These are phyloP conservation scores for Primulina eburnea DNA, from an alignment of 257 asterid species.

Conservation along the genomic window DNA sequence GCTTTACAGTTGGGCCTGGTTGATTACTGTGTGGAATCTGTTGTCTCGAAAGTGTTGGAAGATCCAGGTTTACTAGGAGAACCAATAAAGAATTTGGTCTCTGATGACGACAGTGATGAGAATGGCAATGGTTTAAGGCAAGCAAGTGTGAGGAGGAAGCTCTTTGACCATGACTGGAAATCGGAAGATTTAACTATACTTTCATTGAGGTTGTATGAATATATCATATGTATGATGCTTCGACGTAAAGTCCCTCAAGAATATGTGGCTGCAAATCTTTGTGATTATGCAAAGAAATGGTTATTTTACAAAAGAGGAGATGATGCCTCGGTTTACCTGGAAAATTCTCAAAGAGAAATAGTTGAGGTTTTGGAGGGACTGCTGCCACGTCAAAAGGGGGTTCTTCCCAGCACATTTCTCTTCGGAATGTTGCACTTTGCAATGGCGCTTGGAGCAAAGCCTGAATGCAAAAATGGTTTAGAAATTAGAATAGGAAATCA, in stretches of 20 bases:
- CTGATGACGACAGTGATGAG: constrained; percentile 35
- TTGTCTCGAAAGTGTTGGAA: constrained; percentile 40
- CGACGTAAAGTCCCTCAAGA: constrained; percentile 42
- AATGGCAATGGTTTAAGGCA: constrained; percentile 27
- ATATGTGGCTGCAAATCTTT: constrained; percentile 48
- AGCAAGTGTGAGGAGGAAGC: constrained; percentile 52
- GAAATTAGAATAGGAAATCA: constrained; percentile 71
- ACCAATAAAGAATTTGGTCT: constrained; percentile 26
- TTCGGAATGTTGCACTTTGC: constrained; percentile 57
- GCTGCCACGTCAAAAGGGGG: constrained; percentile 38
- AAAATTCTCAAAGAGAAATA: constrained; percentile 35
- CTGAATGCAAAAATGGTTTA: constrained; percentile 49
- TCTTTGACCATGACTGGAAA: constrained; percentile 49
- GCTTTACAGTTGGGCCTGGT: constrained; percentile 48
- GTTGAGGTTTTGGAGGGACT: constrained; percentile 56
- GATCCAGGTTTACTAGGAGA: constrained; percentile 70
- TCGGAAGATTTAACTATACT: constrained; percentile 53
- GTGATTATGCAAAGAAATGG: constrained; percentile 57
- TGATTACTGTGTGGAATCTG: constrained; percentile 48
- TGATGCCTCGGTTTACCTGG: neutral
- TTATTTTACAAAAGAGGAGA: constrained; percentile 25
- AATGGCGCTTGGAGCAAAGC: constrained; percentile 37
- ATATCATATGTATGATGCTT: constrained; percentile 43
- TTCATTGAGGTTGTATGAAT: constrained; percentile 45
- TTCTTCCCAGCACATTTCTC: constrained; percentile 45